These are phyloP conservation scores for Coemansia sp. DNA, from an alignment of 192 early-diverging fungal genomes.

Conservation along the genomic window DNA sequence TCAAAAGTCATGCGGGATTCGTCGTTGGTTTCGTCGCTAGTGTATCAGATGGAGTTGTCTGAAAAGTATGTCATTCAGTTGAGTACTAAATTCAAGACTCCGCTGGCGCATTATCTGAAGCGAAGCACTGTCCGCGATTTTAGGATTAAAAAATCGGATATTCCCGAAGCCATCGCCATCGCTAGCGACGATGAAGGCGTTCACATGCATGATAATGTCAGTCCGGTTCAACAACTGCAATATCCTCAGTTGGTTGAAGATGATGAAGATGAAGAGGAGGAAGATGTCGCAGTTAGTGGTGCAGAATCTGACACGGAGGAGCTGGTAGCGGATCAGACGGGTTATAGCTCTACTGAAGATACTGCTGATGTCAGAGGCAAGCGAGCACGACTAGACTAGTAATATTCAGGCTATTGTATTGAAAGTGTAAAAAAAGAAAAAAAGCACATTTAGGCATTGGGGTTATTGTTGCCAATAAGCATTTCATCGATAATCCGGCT, in stretches of 20 bases:
- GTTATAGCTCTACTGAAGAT: not conserved
- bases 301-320: too few species aligned
- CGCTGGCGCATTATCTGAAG: conserved; percentile 76
- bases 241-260: not conserved
- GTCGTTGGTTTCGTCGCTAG: conserved; percentile 69
- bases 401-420: not conserved
- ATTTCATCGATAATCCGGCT: conserved; percentile 62
- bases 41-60: conserved; percentile 77
- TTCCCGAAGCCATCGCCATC: conserved; percentile 25
- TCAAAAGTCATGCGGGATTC: conserved; percentile 71
- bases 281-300: not conserved
- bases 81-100: conserved; percentile 69
- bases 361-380: not conserved
- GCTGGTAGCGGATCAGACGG: not conserved
- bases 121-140: conserved; percentile 82
- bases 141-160: conserved; percentile 60
- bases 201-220: not conserved
- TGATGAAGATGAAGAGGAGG: conserved; percentile 4
- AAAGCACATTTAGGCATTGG: not conserved
- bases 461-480: conserved; percentile 23
- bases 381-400: not conserved
- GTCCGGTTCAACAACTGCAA: not conserved
- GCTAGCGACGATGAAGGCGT: conserved; percentile 5
- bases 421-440: too few species aligned
- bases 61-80: conserved; percentile 75